Conservation (phyloP, 2,329 filamentous ascomycete species). For the Fusarium nurragi region DNA sequence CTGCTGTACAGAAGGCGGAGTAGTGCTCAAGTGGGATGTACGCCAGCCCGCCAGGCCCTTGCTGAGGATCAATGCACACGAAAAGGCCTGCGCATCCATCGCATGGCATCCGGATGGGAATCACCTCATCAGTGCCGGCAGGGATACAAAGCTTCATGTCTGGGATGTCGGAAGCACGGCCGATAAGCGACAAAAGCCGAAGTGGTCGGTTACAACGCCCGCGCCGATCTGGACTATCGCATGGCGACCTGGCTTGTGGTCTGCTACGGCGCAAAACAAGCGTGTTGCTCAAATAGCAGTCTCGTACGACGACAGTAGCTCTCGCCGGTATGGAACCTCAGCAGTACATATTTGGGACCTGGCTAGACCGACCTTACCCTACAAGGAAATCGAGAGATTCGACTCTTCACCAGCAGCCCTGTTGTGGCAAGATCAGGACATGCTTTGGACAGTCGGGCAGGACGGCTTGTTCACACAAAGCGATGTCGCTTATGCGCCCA, state of each 20-base stretch:
- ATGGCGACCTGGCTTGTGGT: slow-evolving; percentile 73
- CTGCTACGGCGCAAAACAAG: slow-evolving; percentile 67
- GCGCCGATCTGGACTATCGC: slow-evolving; percentile 67
- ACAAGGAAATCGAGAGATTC: slow-evolving; percentile 71
- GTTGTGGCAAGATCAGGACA: slow-evolving; percentile 71
- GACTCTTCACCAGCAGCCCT: slow-evolving; percentile 65
- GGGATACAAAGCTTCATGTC: slow-evolving; percentile 69
- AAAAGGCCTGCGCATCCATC: slow-evolving; percentile 67
- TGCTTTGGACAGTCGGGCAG: slow-evolving; percentile 72
- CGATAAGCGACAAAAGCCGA: slow-evolving; percentile 71
- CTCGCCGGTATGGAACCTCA: slow-evolving; percentile 64
- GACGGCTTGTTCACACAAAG: slow-evolving; percentile 72
- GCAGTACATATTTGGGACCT: slow-evolving; percentile 74
- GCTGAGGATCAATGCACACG: slow-evolving; percentile 69
- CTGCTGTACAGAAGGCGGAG: slow-evolving; percentile 70
- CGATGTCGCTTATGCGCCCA: slow-evolving; percentile 71
- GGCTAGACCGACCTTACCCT: slow-evolving; percentile 72
- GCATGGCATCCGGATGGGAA: slow-evolving; percentile 75
- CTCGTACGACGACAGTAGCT: slow-evolving; percentile 66
- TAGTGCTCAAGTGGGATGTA: slow-evolving; percentile 72
- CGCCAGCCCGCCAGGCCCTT: slow-evolving; percentile 63
- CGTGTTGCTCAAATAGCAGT: slow-evolving; percentile 71
- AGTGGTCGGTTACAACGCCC: slow-evolving; percentile 68
- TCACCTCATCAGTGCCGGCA: slow-evolving; percentile 71
- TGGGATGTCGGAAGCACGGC: slow-evolving; percentile 71